Percentiles rank a stretch among this genome's conserved stretches.
Evolutionary conservation across 805 yeast genomes (phyloP).

Genomic region (Ogataea ramenticola): DNA sequence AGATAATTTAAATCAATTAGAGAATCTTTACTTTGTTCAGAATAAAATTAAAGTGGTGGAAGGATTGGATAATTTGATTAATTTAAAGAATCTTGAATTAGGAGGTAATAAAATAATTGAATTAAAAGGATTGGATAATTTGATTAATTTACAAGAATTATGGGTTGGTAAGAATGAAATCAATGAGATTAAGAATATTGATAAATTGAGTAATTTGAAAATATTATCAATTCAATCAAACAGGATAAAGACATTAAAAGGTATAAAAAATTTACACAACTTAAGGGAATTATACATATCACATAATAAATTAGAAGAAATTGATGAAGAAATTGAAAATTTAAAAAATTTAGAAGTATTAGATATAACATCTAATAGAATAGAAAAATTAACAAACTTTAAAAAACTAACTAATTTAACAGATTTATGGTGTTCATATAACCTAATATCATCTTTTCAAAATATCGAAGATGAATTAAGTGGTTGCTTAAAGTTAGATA

Average conservation of each 20-base stretch:
- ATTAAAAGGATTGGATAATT: slow-evolving; percentile 47
- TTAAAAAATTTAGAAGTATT: slow-evolving; percentile 60
- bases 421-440: slow-evolving; percentile 91
- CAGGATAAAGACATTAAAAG: slow-evolving; percentile 69
- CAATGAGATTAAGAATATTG: slow-evolving; percentile 53
- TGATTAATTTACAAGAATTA: slow-evolving; percentile 58
- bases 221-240: slow-evolving; percentile 88
- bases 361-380: slow-evolving; percentile 74
- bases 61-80: slow-evolving; percentile 48
- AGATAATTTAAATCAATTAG: slow-evolving; percentile 51
- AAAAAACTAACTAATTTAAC: slow-evolving; percentile 64
- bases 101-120: slow-evolving; percentile 77
- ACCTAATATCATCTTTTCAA: slow-evolving; percentile 59
- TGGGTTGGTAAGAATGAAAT: slow-evolving; percentile 93
- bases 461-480: slow-evolving; percentile 63
- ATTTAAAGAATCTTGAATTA: slow-evolving; percentile 67
- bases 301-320: slow-evolving; percentile 66
- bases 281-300: slow-evolving; percentile 85
- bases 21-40: slow-evolving; percentile 78
- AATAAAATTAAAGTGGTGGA: slow-evolving; percentile 73
- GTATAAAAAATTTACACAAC: slow-evolving; percentile 61
- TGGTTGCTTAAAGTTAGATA: slow-evolving; percentile 57
- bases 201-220: slow-evolving; percentile 50
- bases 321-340: slow-evolving; percentile 67
- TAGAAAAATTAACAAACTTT: slow-evolving; percentile 55